Percentiles rank a stretch among this genome's conserved stretches.
Conservation (phyloP, 1,139 yeast genomes). For the Ogataea hybrid region DNA sequence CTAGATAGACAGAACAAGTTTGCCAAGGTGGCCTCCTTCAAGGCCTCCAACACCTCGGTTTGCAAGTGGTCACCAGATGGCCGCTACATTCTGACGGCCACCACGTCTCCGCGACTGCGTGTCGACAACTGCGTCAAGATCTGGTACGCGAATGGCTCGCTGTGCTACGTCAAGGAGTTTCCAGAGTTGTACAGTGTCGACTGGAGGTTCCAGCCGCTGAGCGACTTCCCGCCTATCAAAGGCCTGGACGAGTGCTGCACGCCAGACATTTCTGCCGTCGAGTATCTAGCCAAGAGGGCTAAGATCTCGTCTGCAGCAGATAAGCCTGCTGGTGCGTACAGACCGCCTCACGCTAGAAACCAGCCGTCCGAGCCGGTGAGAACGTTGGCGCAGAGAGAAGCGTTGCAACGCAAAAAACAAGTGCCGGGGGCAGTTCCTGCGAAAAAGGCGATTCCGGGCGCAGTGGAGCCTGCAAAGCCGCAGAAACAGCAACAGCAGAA, state of each 20-base stretch:
- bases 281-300: slow-evolving; percentile 47
- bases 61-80: slow-evolving; percentile 99
- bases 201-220: slow-evolving; percentile 81
- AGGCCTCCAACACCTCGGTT: slow-evolving; percentile 91
- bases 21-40: slow-evolving; percentile 73
- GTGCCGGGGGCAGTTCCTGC: slow-evolving; percentile 36
- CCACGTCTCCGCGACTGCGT: slow-evolving; percentile 94
- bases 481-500: slow-evolving; percentile 58
- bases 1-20: slow-evolving; percentile 91
- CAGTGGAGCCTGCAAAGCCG: slow-evolving; percentile 42
- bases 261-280: slow-evolving; percentile 68
- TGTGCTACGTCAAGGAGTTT: slow-evolving; percentile 75
- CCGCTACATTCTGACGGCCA: slow-evolving; percentile 87
- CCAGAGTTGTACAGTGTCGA: slow-evolving; percentile 75
- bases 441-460: slow-evolving; percentile 29
- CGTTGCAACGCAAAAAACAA: slow-evolving; percentile 34
- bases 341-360: slow-evolving; percentile 87
- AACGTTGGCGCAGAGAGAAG: slow-evolving; percentile 58
- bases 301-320: slow-evolving; percentile 34
- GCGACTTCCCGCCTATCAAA: slow-evolving; percentile 52
- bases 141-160: slow-evolving; percentile 89
- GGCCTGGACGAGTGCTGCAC: slow-evolving; percentile 54
- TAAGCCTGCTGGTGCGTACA: slow-evolving; percentile 74
- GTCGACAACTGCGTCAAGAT: slow-evolving; percentile 94
- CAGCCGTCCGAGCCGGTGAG: slow-evolving; percentile 38